Percentiles rank a stretch among this genome's conserved stretches.
Conservation (phyloP, 768 basidiomycete species). For the Amanita exitialis region DNA sequence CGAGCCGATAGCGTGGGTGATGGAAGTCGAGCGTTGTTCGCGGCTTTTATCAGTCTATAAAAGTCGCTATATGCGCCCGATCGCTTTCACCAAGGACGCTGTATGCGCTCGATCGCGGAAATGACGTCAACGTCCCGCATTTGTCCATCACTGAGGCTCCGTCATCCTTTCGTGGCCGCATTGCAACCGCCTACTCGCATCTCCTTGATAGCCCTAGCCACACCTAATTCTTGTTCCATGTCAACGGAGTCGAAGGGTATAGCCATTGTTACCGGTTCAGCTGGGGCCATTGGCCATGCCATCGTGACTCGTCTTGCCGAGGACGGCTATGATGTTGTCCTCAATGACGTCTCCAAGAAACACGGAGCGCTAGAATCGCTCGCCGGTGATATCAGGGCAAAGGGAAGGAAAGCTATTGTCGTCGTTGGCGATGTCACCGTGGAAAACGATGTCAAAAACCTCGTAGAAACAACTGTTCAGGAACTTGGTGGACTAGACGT, state of each 20-base stretch:
- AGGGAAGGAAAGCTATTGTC: conserved; percentile 13
- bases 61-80: not conserved
- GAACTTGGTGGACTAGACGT: conserved; percentile 21
- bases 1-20: not conserved
- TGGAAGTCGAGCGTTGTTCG: too few relatives aligned
- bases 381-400: conserved; percentile 11
- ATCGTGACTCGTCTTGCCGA: conserved; percentile 7
- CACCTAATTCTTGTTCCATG: not conserved
- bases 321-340: conserved; percentile 5
- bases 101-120: not conserved
- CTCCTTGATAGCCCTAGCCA: not conserved
- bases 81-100: too few relatives aligned
- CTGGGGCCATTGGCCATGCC: conserved; percentile 3
- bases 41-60: not conserved
- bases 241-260: not conserved
- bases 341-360: not conserved
- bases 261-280: conserved; percentile 7
- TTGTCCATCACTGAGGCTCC: too few relatives aligned
- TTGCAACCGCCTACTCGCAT: too few relatives aligned
- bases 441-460: conserved; percentile 24
- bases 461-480: conserved; percentile 24
- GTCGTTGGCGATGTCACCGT: conserved; percentile 22
- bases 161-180: too few relatives aligned
- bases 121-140: not conserved
- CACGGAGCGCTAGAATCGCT: conserved; percentile 9